Percentiles rank a stretch among this genome's conserved stretches.
Conservation (phyloP, 176 grass and related monocot species). For the Raddia distichophylla region DNA sequence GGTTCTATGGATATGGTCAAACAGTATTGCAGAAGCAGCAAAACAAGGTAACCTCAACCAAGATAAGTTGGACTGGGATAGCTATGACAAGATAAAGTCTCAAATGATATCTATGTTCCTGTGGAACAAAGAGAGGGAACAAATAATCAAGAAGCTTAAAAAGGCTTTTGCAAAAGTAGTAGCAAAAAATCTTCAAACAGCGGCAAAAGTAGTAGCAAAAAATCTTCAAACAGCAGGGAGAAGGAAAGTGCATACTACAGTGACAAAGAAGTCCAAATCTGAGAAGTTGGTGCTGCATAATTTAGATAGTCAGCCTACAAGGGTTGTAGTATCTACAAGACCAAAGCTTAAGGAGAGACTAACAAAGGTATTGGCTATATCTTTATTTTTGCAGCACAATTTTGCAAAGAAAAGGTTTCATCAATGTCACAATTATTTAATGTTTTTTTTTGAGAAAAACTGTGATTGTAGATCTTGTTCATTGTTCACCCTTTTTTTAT, state of each 20-base stretch:
- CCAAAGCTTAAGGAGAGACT: constrained; percentile 73
- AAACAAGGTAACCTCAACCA: constrained; percentile 57
- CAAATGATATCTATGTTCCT: constrained; percentile 50
- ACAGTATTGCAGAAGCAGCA: constrained; percentile 65
- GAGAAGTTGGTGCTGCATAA: constrained; percentile 31
- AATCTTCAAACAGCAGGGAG: constrained; percentile 1
- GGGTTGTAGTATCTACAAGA: constrained; percentile 40
- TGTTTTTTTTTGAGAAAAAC: background rate
- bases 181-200: constrained; percentile 29
- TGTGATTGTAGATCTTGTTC: background rate
- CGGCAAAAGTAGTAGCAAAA: no score
- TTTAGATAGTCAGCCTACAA: constrained; percentile 18
- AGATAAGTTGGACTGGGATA: constrained; percentile 72
- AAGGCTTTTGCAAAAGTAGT: constrained; percentile 32
- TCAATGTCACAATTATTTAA: background rate
- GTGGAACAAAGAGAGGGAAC: constrained; percentile 47
- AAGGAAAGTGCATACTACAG: constrained; percentile 29
- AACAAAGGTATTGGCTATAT: constrained; percentile 64
- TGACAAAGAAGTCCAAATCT: constrained; percentile 31
- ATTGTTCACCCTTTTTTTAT: background rate
- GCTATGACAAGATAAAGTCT: constrained; percentile 65
- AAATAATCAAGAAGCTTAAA: constrained; percentile 45
- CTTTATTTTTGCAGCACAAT: background rate
- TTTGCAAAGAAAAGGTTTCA: background rate
- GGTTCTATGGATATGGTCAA: constrained; percentile 57